Percentiles rank a stretch among this genome's conserved stretches.
These are phyloP conservation scores for Ramularia endophylla DNA, from an alignment of 2,329 filamentous ascomycete species.

Conservation along the genomic window DNA sequence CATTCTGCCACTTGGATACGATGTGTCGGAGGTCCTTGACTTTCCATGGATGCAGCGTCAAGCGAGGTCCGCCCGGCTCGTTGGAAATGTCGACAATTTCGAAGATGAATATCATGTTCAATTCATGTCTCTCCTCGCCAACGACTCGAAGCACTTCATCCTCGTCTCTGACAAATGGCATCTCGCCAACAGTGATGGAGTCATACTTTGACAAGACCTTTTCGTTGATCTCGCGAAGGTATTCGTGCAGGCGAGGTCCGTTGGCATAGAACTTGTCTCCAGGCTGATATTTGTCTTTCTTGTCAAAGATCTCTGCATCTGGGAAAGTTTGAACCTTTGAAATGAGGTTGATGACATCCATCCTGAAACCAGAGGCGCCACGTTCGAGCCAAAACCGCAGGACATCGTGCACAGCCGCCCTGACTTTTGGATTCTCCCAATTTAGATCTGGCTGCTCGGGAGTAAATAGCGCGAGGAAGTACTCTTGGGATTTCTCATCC, in stretches of 20 bases:
- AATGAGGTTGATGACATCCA: slow-evolving; percentile 46
- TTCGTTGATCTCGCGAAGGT: slow-evolving; percentile 48
- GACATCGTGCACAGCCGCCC: slow-evolving; percentile 42
- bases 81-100: slow-evolving; percentile 40
- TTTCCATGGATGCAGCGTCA: slow-evolving; percentile 38
- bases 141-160: slow-evolving; percentile 40
- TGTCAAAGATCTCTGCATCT: slow-evolving; percentile 38
- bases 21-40: slow-evolving; percentile 24
- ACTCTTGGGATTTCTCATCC: slow-evolving; percentile 43
- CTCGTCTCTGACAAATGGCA: slow-evolving; percentile 48
- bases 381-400: slow-evolving; percentile 45
- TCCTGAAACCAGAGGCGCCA: slow-evolving; percentile 40
- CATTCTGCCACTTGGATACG: slow-evolving; percentile 38
- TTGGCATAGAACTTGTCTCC: slow-evolving; percentile 50
- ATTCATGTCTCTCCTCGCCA: slow-evolving; percentile 35
- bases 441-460: slow-evolving; percentile 44
- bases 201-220: slow-evolving; percentile 51
- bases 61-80: slow-evolving; percentile 26
- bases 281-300: slow-evolving; percentile 41
- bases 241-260: slow-evolving; percentile 54
- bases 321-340: slow-evolving; percentile 40
- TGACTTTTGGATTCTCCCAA: slow-evolving; percentile 42
- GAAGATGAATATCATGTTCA: slow-evolving; percentile 47
- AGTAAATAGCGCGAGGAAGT: slow-evolving; percentile 44
- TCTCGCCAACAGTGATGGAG: slow-evolving; percentile 56